Evolutionary conservation across 331 rosid species (phyloP).

Genomic region (Rhamnella rubrinervis): DNA sequence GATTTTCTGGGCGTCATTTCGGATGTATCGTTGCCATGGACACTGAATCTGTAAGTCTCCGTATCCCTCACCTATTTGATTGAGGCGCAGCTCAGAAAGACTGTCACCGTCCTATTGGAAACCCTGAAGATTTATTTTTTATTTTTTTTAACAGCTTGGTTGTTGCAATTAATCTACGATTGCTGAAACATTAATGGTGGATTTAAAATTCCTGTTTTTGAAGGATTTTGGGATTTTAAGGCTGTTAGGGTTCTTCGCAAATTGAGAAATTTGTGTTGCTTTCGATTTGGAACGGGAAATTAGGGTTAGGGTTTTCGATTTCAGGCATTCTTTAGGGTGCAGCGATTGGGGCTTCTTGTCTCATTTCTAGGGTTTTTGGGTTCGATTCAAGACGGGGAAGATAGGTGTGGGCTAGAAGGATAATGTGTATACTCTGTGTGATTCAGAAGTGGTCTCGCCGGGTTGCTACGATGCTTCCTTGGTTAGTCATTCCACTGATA

Average conservation of each 20-base stretch:
- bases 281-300: conserved; percentile 34
- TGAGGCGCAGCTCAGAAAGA: conserved; percentile 27
- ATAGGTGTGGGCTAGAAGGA: conserved; percentile 70
- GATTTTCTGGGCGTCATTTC: conserved; percentile 20
- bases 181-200: conserved; percentile 31
- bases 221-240: conserved; percentile 35
- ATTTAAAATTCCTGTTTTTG: conserved; percentile 28
- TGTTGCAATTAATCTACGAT: conserved; percentile 21
- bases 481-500: conserved; percentile 96
- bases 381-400: conserved; percentile 47
- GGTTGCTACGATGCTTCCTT: conserved; percentile 98
- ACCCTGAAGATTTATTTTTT: conserved; percentile 20
- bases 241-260: conserved; percentile 72
- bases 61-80: conserved; percentile 38
- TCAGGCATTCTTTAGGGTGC: conserved; percentile 31
- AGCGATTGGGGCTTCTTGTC: conserved; percentile 26
- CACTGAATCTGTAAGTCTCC: conserved; percentile 55
- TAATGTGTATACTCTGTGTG: conserved; percentile 99
- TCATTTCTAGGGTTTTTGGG: conserved; percentile 45
- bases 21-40: conserved; percentile 18
- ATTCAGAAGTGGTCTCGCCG: conserved; percentile 99
- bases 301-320: conserved; percentile 55
- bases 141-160: conserved; percentile 11
- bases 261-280: conserved; percentile 34
- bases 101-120: background rate